Evolutionary conservation across 2,329 filamentous ascomycete genomes (phyloP), one percentile per base, ranked within the genome.

Genomic region (Aureobasidium sp.): DNA sequence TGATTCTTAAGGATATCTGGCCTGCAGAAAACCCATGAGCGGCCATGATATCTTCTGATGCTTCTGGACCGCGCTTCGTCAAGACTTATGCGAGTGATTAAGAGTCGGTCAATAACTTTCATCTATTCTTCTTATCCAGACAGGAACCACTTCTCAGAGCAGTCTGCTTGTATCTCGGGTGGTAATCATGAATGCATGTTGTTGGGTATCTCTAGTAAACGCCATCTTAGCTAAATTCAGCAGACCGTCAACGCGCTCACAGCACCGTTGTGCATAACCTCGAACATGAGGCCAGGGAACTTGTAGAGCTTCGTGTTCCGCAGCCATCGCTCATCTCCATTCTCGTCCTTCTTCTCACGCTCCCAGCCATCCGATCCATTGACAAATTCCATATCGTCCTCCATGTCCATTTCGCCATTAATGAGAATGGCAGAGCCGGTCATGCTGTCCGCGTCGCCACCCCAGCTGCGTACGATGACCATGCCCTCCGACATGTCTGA

Each of bases 261-360:
- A 64, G 86, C 87, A 4, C 90, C 91, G 71, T 96, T 97, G 84
- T 90, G 92, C 74, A 97, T 76, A 31, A 99, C 93, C 76, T 99
- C 94, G 77, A 99, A 97, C 51, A 97, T 85, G 74, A 97, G 77
- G 0, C 94, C 93, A 0, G 94, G 93, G 70, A 97, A 97, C 1
- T 93, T 92, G 77, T 91, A 97, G 31, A 99, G 76, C 65, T 92
- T 93, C 17, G 92, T 96, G 62, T 87, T 88, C 22, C 84, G 85
- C 64, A 87, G 73, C 65, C 87, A 71, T 74, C 80, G 72, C 75
- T 82, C 76, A 76, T 84, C 72, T 68, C 81, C 77, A 15, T 68
- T 62, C 20, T 62, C 60, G 17, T 62, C 70, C 74, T 74, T 69
- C 79, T 76, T 71, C 69, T 59, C 55, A 29, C 44, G 55, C 55